Conservation (phyloP, 371 early-diverging fungal genomes). For the Circinella umbellata region DNA sequence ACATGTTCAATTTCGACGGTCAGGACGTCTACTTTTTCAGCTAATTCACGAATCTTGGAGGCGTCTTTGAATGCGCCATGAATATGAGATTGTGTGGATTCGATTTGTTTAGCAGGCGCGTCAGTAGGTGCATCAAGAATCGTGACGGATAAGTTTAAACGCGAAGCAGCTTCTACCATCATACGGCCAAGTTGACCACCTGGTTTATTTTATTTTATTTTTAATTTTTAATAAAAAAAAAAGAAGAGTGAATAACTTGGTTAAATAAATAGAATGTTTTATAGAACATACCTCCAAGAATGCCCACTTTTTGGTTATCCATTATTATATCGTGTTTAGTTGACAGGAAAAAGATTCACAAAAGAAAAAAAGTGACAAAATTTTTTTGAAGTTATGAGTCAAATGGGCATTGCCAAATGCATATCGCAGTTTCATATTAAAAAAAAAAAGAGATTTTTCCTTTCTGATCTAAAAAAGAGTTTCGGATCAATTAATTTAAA, state of each 20-base stretch:
- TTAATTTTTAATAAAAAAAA: neutral
- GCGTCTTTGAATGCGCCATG: constrained; percentile 84
- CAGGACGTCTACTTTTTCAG: constrained; percentile 76
- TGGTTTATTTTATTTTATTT: constrained; percentile 4
- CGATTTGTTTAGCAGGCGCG: constrained; percentile 90
- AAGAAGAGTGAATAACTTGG: neutral
- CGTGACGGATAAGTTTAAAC: constrained; percentile 81
- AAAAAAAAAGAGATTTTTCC: no score
- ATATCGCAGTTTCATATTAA: no score
- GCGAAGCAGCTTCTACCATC: constrained; percentile 93
- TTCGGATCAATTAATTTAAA: no score
- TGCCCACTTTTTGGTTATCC: constrained; percentile 67
- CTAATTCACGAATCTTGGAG: constrained; percentile 75
- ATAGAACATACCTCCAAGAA: constrained; percentile 61
- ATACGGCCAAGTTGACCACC: constrained; percentile 97
- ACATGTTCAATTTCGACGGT: constrained; percentile 98
- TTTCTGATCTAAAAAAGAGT: no score
- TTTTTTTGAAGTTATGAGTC: no score
- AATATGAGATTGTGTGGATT: constrained; percentile 70
- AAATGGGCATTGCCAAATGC: no score
- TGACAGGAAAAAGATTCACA: constrained; percentile 2
- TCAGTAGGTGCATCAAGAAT: constrained; percentile 80
- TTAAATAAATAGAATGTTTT: neutral
- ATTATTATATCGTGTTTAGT: constrained; percentile 25
- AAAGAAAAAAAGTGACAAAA: neutral